A percentile compares a stretch with the other conserved stretches of the same genome.
Evolutionary conservation across 2,329 filamentous ascomycete species (phyloP).

Genomic region (Sphaerulina musiva): DNA sequence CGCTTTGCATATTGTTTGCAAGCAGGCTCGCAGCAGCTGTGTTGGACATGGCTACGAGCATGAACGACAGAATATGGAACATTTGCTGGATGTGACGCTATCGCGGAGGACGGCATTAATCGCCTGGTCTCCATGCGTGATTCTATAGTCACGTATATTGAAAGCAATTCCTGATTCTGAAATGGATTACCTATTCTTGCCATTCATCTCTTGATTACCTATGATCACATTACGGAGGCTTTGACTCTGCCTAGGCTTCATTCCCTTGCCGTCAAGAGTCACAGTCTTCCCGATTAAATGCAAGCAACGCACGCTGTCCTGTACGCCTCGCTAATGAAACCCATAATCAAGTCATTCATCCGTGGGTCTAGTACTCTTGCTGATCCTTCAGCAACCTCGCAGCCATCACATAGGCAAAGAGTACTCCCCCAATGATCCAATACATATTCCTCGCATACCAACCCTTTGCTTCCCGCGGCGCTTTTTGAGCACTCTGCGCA

Average conservation of each 20-base stretch:
- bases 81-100: constrained; percentile 34
- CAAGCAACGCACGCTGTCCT: background rate
- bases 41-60: constrained; percentile 16
- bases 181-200: background rate
- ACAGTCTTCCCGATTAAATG: background rate
- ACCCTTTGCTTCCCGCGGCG: constrained; percentile 52
- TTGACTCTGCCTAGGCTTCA: too few relatives aligned
- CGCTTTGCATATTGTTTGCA: constrained; percentile 21
- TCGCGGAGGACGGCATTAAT: constrained; percentile 36
- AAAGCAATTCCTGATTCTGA: constrained; percentile 19
- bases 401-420: constrained; percentile 79
- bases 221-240: too few relatives aligned
- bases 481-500: constrained; percentile 64
- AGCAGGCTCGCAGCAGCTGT: constrained; percentile 11
- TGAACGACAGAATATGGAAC: constrained; percentile 11
- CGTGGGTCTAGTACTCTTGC: constrained; percentile 8
- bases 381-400: constrained; percentile 62
- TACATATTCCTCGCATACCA: constrained; percentile 79
- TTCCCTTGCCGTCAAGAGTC: too few relatives aligned
- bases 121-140: constrained; percentile 34
- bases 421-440: constrained; percentile 58
- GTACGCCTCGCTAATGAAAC: background rate
- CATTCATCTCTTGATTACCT: too few relatives aligned
- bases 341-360: background rate
- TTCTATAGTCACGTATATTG: constrained; percentile 24